Percentiles rank a stretch among this genome's conserved stretches.
Evolutionary conservation across 2,329 filamentous ascomycete species (phyloP).

Genomic region (Tolypocladium ovalisporum): DNA sequence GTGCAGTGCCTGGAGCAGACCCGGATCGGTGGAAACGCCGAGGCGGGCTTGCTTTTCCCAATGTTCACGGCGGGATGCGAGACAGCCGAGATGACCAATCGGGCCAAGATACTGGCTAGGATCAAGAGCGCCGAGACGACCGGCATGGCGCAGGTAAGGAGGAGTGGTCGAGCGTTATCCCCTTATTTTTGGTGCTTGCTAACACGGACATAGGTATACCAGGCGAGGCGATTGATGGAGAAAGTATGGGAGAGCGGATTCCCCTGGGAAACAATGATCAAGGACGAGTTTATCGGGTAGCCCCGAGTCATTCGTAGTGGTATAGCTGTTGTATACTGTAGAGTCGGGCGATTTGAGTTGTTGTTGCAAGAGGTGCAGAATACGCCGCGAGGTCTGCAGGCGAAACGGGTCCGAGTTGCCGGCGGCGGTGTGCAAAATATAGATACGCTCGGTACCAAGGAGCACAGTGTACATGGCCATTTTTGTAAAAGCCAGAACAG

Average conservation of each 20-base stretch:
- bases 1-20: conserved; percentile 52
- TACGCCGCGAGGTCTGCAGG: no score
- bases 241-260: conserved; percentile 56
- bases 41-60: conserved; percentile 67
- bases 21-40: conserved; percentile 55
- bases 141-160: conserved; percentile 64
- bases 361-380: no score
- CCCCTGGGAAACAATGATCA: conserved; percentile 58
- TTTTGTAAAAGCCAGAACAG: neutral
- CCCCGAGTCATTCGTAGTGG: neutral
- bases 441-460: no score
- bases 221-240: conserved; percentile 55
- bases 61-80: conserved; percentile 79
- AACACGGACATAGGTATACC: conserved; percentile 32
- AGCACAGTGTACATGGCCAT: neutral
- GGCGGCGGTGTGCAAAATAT: no score
- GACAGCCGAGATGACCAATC: conserved; percentile 42
- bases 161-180: neutral
- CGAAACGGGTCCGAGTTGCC: no score
- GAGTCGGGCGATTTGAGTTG: no score
- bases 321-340: neutral
- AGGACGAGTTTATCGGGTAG: conserved; percentile 58
- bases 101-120: conserved; percentile 51
- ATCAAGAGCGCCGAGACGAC: conserved; percentile 58
- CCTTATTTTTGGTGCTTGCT: neutral